phyloP scores from a whole-genome alignment of 371 early-diverging fungal species.

The Batrachochytrium dendrobatidis region DNA sequence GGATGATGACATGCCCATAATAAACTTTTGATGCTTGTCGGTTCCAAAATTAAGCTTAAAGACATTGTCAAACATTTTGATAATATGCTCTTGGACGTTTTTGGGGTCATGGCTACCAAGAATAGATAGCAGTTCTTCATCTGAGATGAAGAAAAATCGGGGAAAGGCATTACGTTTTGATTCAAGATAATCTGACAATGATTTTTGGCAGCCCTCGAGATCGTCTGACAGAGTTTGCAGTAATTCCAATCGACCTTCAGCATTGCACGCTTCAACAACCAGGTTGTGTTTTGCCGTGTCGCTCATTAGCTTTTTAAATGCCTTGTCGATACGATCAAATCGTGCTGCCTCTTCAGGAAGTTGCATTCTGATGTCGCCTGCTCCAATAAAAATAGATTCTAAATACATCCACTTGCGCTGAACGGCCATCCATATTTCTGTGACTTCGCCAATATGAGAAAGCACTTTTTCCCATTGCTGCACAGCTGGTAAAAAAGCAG shows the following conservation, averaged over 20 bases:
- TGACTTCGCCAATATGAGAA: conserved; percentile 51
- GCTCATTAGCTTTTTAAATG: conserved; percentile 51
- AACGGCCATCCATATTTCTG: conserved; percentile 52
- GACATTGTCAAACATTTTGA: conserved; percentile 55
- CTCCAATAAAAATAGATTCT: conserved; percentile 49
- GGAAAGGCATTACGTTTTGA: conserved; percentile 52
- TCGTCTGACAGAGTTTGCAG: conserved; percentile 40
- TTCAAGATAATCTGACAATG: conserved; percentile 50
- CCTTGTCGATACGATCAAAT: conserved; percentile 48
- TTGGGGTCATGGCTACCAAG: conserved; percentile 51
- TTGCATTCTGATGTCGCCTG: conserved; percentile 49
- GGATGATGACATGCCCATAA: conserved; percentile 50
- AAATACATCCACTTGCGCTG: conserved; percentile 59
- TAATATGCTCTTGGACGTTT: conserved; percentile 53
- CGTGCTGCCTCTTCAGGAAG: conserved; percentile 51
- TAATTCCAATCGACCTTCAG: conserved; percentile 42
- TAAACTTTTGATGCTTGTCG: conserved; percentile 43
- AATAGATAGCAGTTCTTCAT: conserved; percentile 54
- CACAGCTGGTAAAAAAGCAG: conserved; percentile 47
- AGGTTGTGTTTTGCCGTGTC: conserved; percentile 47
- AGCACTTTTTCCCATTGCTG: conserved; percentile 54
- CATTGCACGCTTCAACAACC: conserved; percentile 48
- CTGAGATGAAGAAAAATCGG: conserved; percentile 55
- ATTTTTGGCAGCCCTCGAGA: conserved; percentile 49
- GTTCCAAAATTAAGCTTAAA: conserved; percentile 46